Percentiles rank a stretch among this genome's conserved stretches.
Conservation (phyloP, 768 basidiomycete genomes). For the Amanita fuliginea region DNA sequence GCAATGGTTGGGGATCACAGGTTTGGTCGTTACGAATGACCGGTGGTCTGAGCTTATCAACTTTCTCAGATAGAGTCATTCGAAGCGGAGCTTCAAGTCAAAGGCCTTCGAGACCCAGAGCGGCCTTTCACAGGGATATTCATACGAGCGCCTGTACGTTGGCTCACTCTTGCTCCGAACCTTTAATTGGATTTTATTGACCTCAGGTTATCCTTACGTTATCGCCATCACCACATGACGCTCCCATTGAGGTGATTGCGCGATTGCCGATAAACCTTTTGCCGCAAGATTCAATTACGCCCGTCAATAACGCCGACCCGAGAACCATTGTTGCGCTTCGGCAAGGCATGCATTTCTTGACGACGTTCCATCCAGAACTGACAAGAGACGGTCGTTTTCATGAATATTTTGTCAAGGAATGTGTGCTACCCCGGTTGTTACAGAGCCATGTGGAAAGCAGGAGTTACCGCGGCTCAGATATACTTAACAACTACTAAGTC, state of each 20-base stretch:
- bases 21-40: conserved; percentile 22
- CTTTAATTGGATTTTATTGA: background rate
- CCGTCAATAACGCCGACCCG: conserved; percentile 40
- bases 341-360: conserved; percentile 76
- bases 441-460: background rate
- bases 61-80: conserved; percentile 76
- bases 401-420: conserved; percentile 77
- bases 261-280: conserved; percentile 16
- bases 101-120: conserved; percentile 46
- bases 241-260: conserved; percentile 25
- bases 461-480: too few species aligned
- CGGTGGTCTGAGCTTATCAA: too few species aligned
- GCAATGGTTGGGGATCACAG: conserved; percentile 94
- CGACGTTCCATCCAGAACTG: conserved; percentile 92
- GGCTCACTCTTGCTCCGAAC: background rate
- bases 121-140: conserved; percentile 74
- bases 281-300: conserved; percentile 26
- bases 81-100: conserved; percentile 62
- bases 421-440: conserved; percentile 32
- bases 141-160: conserved; percentile 82
- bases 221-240: conserved; percentile 31
- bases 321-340: conserved; percentile 73
- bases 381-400: conserved; percentile 83
- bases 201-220: conserved; percentile 54
- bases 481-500: too few species aligned